Evolutionary conservation across 1,139 yeast species (phyloP).

Genomic region (Magnusiomyces fungicola): DNA sequence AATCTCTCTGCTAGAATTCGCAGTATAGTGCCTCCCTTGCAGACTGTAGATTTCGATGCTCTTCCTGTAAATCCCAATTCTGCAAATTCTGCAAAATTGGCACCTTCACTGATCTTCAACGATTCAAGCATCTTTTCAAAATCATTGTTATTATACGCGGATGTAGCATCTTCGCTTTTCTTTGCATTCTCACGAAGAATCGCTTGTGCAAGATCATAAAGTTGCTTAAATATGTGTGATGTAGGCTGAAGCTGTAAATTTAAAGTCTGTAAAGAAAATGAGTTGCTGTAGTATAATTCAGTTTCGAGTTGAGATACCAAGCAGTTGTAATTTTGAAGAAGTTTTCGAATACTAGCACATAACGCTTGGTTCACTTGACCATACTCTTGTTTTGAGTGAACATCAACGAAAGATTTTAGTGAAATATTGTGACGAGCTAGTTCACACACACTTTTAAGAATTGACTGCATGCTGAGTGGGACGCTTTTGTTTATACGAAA

Average conservation of each 20-base stretch:
- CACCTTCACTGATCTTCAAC: conserved; percentile 23
- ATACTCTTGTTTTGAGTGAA: conserved; percentile 46
- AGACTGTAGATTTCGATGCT: conserved; percentile 21
- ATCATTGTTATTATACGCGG: conserved; percentile 19
- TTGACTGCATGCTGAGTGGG: conserved; percentile 66
- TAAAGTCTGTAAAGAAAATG: conserved; percentile 44
- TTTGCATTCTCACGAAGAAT: conserved; percentile 36
- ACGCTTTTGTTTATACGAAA: conserved; percentile 63
- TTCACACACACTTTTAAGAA: conserved; percentile 55
- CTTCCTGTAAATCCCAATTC: conserved; percentile 21
- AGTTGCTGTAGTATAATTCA: conserved; percentile 41
- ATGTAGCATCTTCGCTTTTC: conserved; percentile 22
- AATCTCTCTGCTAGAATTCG: conserved; percentile 54
- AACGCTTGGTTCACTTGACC: conserved; percentile 75
- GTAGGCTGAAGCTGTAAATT: conserved; percentile 37
- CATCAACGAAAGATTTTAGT: conserved; percentile 47
- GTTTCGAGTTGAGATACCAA: conserved; percentile 48
- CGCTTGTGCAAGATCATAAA: conserved; percentile 47
- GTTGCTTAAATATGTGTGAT: conserved; percentile 42
- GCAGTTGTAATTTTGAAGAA: conserved; percentile 45
- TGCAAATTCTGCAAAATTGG: conserved; percentile 18
- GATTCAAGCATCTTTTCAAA: conserved; percentile 30
- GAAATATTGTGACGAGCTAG: conserved; percentile 58
- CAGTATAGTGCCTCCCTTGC: conserved; percentile 34
- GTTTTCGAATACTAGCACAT: conserved; percentile 50